Evolutionary conservation across 257 asterid genomes (phyloP).

Genomic region (Buddleja alternifolia): DNA sequence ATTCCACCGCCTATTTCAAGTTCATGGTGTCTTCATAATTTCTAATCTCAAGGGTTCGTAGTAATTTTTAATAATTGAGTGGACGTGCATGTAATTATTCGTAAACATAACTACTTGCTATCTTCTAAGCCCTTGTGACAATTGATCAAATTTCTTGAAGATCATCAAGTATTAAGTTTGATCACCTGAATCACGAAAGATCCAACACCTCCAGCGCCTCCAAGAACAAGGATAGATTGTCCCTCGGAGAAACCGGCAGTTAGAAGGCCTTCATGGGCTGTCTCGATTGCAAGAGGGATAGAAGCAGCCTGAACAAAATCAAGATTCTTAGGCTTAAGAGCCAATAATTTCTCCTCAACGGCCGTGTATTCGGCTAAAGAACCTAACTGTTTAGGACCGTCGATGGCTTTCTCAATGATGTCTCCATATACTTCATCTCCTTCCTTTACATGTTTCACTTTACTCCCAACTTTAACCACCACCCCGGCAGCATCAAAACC

Average conservation of each 20-base stretch:
- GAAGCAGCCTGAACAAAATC: constrained; percentile 78
- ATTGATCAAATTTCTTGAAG: too few relatives aligned
- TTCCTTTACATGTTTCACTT: constrained; percentile 74
- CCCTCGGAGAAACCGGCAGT: constrained; percentile 72
- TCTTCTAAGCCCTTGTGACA: too few relatives aligned
- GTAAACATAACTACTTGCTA: too few relatives aligned
- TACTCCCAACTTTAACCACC: constrained; percentile 76
- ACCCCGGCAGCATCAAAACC: constrained; percentile 89
- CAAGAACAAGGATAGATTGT: constrained; percentile 86
- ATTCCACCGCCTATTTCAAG: too few relatives aligned
- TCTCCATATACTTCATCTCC: constrained; percentile 94
- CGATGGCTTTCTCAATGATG: constrained; percentile 74
- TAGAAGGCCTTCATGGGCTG: constrained; percentile 89
- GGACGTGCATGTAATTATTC: too few relatives aligned
- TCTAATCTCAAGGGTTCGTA: too few relatives aligned
- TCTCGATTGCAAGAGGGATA: constrained; percentile 87
- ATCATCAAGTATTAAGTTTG: too few relatives aligned
- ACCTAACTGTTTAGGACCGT: constrained; percentile 79
- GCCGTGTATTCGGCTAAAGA: constrained; percentile 87
- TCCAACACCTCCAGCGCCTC: constrained; percentile 99
- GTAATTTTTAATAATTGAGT: too few relatives aligned
- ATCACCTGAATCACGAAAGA: constrained; percentile 82
- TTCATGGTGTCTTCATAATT: too few relatives aligned
- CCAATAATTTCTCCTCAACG: constrained; percentile 83
- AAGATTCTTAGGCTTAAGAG: constrained; percentile 74